Base-by-base conservation (phyloP, 2,329 filamentous ascomycete species). In the Epichloe coenophiala region DNA sequence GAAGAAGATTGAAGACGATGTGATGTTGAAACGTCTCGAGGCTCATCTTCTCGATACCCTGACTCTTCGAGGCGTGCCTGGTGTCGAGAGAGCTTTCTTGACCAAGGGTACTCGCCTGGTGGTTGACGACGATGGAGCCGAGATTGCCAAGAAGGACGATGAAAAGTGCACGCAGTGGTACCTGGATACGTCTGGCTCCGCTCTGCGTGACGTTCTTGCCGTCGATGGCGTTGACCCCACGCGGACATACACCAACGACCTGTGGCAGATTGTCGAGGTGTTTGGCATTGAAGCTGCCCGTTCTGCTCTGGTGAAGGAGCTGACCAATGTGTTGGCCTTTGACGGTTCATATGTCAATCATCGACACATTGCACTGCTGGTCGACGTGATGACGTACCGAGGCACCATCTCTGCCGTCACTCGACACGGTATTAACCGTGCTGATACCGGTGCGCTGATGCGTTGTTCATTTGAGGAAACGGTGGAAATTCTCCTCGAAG, bases 341-440 rank as follows among this genome's bases (percentile, higher is more conserved):
- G 93, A 97, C 65, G 94, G 94, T 78, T 97, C 93, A 13, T 98
- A 98, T 66, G 93, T 98, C 77, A 98, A 98, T 68, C 89, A 97
- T 71, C 89, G 93, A 62, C 93, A 98, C 73, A 82, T 98, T 73
- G 87, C 90, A 45, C 80, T 98, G 37, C 77, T 98, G 49, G 89
- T 94, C 57, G 93, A 98, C 71, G 88, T 98, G 56, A 98, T 98
- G 93, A 96, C 90, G 31, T 89, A 94, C 61, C 81, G 93, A 61
- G 93, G 93, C 58, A 84, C 86, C 60, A 83, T 98, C 61, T 95
- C 95, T 68, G 91, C 93, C 13, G 91, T 98, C 56, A 98, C 93
- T 51, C 87, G 93, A 69, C 93, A 98, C 65, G 93, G 93, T 71
- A 98, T 98, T 73, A 98, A 98, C 73, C 83, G 93, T 61, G 88